A percentile compares a stretch with the other conserved stretches of the same genome.
Evolutionary conservation across 352 stramenopile genomes (phyloP).

Genomic region (Pythium grandisporangium): DNA sequence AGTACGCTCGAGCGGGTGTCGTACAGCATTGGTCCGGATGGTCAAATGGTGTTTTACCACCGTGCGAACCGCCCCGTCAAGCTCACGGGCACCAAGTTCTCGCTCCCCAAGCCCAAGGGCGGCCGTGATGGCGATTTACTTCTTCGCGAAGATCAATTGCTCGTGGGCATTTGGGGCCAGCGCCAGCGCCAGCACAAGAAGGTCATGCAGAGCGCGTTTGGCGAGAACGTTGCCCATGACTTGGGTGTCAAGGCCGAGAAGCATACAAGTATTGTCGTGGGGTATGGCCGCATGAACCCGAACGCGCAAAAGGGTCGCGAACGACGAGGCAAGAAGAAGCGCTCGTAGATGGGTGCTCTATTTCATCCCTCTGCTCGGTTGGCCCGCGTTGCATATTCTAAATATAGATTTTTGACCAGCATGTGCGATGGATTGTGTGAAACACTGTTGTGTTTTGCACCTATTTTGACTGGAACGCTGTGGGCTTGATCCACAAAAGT

Average conservation of each 20-base stretch:
- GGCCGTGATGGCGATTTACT: slow-evolving; percentile 93
- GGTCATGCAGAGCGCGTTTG: slow-evolving; percentile 91
- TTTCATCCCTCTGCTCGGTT: too few species aligned
- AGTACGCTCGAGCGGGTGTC: slow-evolving; percentile 93
- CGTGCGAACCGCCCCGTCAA: slow-evolving; percentile 79
- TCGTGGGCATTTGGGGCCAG: slow-evolving; percentile 95
- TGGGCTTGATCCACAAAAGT: too few species aligned
- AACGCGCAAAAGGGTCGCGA: slow-evolving; percentile 95
- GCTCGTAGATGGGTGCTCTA: too few species aligned
- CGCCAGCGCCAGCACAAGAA: slow-evolving; percentile 89
- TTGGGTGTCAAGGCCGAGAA: slow-evolving; percentile 90
- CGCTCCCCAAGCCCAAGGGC: slow-evolving; percentile 93
- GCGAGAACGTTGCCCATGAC: slow-evolving; percentile 90
- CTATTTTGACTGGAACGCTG: too few species aligned
- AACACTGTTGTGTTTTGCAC: too few species aligned
- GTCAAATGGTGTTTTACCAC: slow-evolving; percentile 84
- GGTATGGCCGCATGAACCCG: slow-evolving; percentile 94
- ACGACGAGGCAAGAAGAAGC: slow-evolving; percentile 96
- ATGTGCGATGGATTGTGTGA: too few species aligned
- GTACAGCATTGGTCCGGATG: slow-evolving; percentile 90
- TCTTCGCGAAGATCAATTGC: slow-evolving; percentile 95
- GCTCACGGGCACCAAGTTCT: slow-evolving; percentile 95
- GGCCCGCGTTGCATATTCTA: too few species aligned
- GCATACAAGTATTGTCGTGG: slow-evolving; percentile 85
- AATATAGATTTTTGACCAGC: too few species aligned